Conservation (phyloP, 2,329 filamentous ascomycete species). For the Trichoderma polysporum region DNA sequence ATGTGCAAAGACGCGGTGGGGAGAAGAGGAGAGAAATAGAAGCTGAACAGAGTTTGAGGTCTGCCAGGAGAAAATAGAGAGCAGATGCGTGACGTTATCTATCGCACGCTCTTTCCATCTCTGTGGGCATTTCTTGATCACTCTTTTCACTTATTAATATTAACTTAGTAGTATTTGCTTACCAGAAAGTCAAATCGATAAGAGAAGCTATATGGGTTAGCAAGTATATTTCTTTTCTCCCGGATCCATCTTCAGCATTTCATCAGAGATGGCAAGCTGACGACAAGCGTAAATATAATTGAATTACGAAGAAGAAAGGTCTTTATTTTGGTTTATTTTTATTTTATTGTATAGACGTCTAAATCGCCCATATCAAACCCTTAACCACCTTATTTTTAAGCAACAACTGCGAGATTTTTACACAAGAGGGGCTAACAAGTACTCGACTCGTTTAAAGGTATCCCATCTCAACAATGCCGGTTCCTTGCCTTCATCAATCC, state of each 20-base stretch:
- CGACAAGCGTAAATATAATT: neutral
- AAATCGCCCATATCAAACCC: conserved; percentile 15
- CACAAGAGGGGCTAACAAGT: conserved; percentile 22
- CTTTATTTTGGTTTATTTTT: neutral
- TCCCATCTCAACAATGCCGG: conserved; percentile 45
- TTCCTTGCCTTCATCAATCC: conserved; percentile 39
- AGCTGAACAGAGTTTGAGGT: neutral
- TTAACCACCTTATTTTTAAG: conserved; percentile 3
- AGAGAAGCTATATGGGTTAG: no score
- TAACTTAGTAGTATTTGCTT: no score
- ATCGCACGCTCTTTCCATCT: neutral
- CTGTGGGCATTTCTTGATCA: neutral
- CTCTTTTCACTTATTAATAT: neutral
- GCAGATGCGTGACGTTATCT: neutral
- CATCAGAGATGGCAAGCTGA: neutral
- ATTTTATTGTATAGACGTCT: conserved; percentile 23
- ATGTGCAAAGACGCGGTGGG: neutral
- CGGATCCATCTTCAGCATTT: neutral
- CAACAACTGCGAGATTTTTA: conserved; percentile 12
- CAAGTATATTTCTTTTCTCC: no score
- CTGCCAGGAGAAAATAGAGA: neutral
- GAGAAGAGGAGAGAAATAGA: neutral
- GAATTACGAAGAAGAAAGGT: neutral
- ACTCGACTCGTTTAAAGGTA: conserved; percentile 45
- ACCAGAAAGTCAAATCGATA: neutral